Conservation (phyloP, 2,329 filamentous ascomycete genomes). For the Aulographum hederae region DNA sequence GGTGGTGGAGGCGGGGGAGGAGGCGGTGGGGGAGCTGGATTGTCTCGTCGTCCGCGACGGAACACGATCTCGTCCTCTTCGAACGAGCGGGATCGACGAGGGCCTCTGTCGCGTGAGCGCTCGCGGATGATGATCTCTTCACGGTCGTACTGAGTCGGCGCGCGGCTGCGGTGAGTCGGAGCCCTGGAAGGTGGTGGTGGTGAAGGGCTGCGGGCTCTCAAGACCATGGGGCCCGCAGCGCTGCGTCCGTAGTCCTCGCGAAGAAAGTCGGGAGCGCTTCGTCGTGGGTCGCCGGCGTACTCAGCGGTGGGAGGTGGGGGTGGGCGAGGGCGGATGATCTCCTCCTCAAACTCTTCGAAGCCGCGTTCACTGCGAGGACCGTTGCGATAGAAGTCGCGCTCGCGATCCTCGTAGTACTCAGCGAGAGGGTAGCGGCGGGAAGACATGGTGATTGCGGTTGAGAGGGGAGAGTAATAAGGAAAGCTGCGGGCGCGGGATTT, state of each 20-base stretch:
- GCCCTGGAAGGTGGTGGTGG: too few relatives aligned
- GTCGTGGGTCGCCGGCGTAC: constrained; percentile 16
- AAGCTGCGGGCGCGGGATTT: too few relatives aligned
- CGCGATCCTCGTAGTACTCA: constrained; percentile 29
- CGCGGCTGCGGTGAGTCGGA: too few relatives aligned
- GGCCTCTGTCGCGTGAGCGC: too few relatives aligned
- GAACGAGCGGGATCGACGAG: too few relatives aligned
- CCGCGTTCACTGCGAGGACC: constrained; percentile 18
- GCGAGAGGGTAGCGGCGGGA: constrained; percentile 25
- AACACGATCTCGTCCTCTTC: too few relatives aligned
- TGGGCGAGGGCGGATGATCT: constrained; percentile 20
- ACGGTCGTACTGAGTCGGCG: too few relatives aligned
- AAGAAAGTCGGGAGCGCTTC: constrained; percentile 29
- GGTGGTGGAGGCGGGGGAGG: too few relatives aligned
- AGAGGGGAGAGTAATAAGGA: not conserved
- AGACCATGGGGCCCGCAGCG: constrained; percentile 25
- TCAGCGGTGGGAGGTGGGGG: constrained; percentile 11
- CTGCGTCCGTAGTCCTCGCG: constrained; percentile 29
- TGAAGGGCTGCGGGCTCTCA: too few relatives aligned
- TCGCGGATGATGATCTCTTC: too few relatives aligned
- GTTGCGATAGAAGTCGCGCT: constrained; percentile 29
- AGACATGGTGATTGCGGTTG: constrained; percentile 15
- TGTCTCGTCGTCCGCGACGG: too few relatives aligned
- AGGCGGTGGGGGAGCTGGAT: too few relatives aligned
- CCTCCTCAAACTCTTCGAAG: constrained; percentile 32